Base-by-base conservation (phyloP, 148 eudicot genomes). In the Polygonum maritimum region DNA sequence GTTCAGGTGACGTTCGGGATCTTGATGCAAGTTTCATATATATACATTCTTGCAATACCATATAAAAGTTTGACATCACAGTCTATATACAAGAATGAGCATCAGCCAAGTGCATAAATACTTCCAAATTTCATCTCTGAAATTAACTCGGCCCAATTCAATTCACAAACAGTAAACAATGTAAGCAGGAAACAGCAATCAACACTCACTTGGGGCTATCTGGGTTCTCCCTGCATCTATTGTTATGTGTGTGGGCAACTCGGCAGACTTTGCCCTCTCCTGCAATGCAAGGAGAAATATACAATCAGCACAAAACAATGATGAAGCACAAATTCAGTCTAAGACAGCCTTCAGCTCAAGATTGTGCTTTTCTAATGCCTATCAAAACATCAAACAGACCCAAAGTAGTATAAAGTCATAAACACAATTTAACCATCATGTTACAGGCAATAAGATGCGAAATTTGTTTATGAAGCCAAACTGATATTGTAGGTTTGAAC, bases 211-310 rank as follows among this genome's bases (percentile, higher is more conserved):
- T 74, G 99, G 98, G 22, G 99, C 98, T 82, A 95, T 95, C 85
- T 95, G 99, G 70, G 99, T 95, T 86, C 97, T 87, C 77, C 99
- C 99, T 52, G 99, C 99, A 84, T 95, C 99, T 76, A 95, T 79
- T 22, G 89, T 86, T 78, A 91, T 62, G 77, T 92, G 99, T 39
- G 97, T 91, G 48, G 91, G 97, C 81, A 95, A 49, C 70, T 89
- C 88, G 9, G 87, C 76, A 69, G 99, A 88, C 85, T 92, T 91
- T 22, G 99, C 99, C 81, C 87, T 88, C 79, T 83, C 97, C 99
- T 95, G 94, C 69, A 69, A 33, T 60, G 63, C 55, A 49, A 48
- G 31, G 31, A 72, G 76, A 52, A 76, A 77, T 54, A 18, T 58
- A 22, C 4, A 58, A 41, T 36, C 21, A 40, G 35, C 4, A 55